Percentiles rank a stretch among this genome's conserved stretches.
Evolutionary conservation across 176 grass and related monocot genomes (phyloP).

Genomic region (Carex parvula): DNA sequence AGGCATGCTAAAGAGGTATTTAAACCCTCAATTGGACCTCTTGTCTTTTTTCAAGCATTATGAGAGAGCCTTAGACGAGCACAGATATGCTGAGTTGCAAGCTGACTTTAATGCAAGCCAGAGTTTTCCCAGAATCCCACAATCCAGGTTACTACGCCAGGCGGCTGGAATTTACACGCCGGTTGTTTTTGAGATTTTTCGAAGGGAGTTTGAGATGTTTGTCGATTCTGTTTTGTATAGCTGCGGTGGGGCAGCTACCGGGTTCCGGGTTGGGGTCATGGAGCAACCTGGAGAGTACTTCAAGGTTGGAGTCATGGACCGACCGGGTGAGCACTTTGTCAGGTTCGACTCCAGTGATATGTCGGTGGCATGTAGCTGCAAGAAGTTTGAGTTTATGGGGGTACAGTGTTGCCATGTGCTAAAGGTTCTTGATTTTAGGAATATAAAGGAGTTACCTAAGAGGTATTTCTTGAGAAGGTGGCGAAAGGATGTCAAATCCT

Average conservation of each 20-base stretch:
- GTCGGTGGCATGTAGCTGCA: conserved; percentile 74
- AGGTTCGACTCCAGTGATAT: conserved; percentile 62
- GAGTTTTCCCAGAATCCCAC: conserved; percentile 83
- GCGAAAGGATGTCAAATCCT: conserved; percentile 66
- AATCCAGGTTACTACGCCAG: conserved; percentile 78
- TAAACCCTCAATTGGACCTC: conserved; percentile 68
- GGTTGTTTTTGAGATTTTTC: conserved; percentile 76
- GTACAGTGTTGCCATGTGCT: conserved; percentile 84
- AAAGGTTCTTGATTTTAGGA: conserved; percentile 94
- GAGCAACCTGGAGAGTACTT: conserved; percentile 29
- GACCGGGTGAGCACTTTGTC: conserved; percentile 60
- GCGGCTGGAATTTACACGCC: conserved; percentile 78
- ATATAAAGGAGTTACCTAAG: conserved; percentile 78
- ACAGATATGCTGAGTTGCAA: conserved; percentile 85
- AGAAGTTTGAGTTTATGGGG: conserved; percentile 77
- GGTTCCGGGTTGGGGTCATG: conserved; percentile 25
- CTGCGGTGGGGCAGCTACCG: conserved; percentile 43
- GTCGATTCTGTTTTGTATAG: conserved; percentile 85
- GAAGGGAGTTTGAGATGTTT: conserved; percentile 91
- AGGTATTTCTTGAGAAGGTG: conserved; percentile 77
- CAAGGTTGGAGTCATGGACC: conserved; percentile 76
- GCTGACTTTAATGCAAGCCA: conserved; percentile 91
- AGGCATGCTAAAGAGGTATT: conserved; percentile 51
- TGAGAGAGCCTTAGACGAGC: conserved; percentile 66
- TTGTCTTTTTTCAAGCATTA: conserved; percentile 77